Conservation (phyloP, 2,329 filamentous ascomycete species). For the Fusarium sp. region DNA sequence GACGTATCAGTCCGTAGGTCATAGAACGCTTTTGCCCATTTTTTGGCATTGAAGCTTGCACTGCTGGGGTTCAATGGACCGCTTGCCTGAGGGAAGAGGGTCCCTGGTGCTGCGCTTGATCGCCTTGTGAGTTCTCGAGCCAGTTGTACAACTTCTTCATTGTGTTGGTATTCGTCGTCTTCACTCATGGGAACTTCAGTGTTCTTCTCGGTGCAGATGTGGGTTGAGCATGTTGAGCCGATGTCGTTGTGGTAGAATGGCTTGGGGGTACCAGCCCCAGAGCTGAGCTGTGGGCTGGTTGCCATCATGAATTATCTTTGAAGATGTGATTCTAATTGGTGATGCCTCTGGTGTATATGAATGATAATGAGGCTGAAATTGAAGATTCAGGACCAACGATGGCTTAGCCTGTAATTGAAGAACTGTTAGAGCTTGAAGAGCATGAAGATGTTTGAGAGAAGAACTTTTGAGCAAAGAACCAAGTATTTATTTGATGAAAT, state of each 20-base stretch:
- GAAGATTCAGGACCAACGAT: neutral
- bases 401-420: neutral
- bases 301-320: constrained; percentile 7
- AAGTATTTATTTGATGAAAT: neutral
- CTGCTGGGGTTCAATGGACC: constrained; percentile 54
- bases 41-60: constrained; percentile 54
- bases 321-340: fast-evolving
- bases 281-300: constrained; percentile 10
- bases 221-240: constrained; percentile 32
- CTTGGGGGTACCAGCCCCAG: constrained; percentile 1
- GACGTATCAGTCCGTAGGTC: constrained; percentile 39
- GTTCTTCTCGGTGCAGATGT: constrained; percentile 34
- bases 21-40: constrained; percentile 58
- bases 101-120: constrained; percentile 42
- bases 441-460: neutral
- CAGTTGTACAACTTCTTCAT: constrained; percentile 44
- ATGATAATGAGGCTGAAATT: neutral
- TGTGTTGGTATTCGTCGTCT: neutral
- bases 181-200: neutral
- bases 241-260: constrained; percentile 12
- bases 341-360: neutral
- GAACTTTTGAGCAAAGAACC: neutral
- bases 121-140: constrained; percentile 46
- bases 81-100: constrained; percentile 45
- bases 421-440: neutral